Evolutionary conservation across 441 rosid genomes (phyloP).

Genomic region (Arabidopsis lyrata): DNA sequence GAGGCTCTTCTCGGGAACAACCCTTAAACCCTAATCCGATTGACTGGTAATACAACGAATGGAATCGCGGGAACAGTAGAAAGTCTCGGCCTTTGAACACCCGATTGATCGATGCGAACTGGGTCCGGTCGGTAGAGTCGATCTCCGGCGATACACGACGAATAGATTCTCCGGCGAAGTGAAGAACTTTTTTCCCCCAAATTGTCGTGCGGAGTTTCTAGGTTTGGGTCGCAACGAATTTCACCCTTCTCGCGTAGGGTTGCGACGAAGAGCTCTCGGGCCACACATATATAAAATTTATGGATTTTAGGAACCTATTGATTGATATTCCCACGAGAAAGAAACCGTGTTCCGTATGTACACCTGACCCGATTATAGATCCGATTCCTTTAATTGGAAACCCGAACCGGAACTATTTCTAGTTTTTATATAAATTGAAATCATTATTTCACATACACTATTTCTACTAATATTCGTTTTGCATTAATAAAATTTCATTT

Average conservation of each 20-base stretch:
- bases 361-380: slow-evolving; percentile 24
- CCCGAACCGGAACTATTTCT: neutral
- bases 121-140: slow-evolving; percentile 10
- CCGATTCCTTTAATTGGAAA: neutral
- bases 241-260: slow-evolving; percentile 28
- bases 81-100: slow-evolving; percentile 36
- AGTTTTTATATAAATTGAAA: too few species aligned
- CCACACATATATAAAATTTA: slow-evolving; percentile 25
- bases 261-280: slow-evolving; percentile 21
- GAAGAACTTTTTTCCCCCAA: neutral
- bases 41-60: slow-evolving; percentile 27
- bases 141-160: slow-evolving; percentile 8
- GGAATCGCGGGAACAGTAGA: slow-evolving; percentile 15
- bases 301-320: neutral
- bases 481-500: too few species aligned
- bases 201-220: slow-evolving; percentile 19
- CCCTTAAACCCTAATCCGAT: slow-evolving; percentile 44
- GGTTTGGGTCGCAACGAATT: slow-evolving; percentile 31
- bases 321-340: slow-evolving; percentile 21
- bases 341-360: slow-evolving; percentile 22
- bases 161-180: slow-evolving; percentile 21
- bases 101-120: slow-evolving; percentile 16
- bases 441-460: too few species aligned
- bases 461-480: too few species aligned
- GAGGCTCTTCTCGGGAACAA: slow-evolving; percentile 31